These are phyloP conservation scores for Leucaena leucocephala DNA, from an alignment of 306 rosid genomes.

Conservation along the genomic window DNA sequence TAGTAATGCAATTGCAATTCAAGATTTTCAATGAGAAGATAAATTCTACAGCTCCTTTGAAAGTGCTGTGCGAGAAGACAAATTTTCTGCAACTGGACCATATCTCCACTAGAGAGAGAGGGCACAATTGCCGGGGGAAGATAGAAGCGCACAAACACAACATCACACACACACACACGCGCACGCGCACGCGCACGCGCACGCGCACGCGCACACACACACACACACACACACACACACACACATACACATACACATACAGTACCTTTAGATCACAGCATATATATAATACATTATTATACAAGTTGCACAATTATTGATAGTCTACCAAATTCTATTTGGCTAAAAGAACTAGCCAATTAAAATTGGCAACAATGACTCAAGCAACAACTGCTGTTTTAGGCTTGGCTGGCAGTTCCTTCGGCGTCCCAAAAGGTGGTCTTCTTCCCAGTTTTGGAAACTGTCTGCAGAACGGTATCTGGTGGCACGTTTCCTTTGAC, in stretches of 20 bases:
- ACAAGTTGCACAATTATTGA: slow-evolving; percentile 2
- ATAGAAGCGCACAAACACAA: too few relatives aligned
- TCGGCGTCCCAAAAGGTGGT: slow-evolving; percentile 78
- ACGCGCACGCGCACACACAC: too few relatives aligned
- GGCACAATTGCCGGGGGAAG: too few relatives aligned
- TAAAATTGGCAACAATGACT: not conserved
- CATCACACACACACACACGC: not conserved
- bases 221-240: too few relatives aligned
- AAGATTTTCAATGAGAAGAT: too few relatives aligned
- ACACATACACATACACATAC: not conserved
- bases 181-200: too few relatives aligned
- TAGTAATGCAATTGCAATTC: too few relatives aligned
- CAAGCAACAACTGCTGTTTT: not conserved
- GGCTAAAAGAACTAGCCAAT: not conserved
- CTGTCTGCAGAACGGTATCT: slow-evolving; percentile 73
- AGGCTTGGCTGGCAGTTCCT: slow-evolving; percentile 30
- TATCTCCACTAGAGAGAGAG: too few relatives aligned
- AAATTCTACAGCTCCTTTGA: too few relatives aligned
- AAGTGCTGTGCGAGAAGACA: too few relatives aligned
- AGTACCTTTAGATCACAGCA: not conserved
- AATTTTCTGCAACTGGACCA: too few relatives aligned
- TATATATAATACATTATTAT: not conserved
- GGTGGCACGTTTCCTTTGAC: slow-evolving; percentile 68
- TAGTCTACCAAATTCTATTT: not conserved
- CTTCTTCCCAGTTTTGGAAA: slow-evolving; percentile 89